A percentile compares a stretch with the other conserved stretches of the same genome.
Conservation (phyloP, 2,329 filamentous ascomycete species). For the Nemania sp. region DNA sequence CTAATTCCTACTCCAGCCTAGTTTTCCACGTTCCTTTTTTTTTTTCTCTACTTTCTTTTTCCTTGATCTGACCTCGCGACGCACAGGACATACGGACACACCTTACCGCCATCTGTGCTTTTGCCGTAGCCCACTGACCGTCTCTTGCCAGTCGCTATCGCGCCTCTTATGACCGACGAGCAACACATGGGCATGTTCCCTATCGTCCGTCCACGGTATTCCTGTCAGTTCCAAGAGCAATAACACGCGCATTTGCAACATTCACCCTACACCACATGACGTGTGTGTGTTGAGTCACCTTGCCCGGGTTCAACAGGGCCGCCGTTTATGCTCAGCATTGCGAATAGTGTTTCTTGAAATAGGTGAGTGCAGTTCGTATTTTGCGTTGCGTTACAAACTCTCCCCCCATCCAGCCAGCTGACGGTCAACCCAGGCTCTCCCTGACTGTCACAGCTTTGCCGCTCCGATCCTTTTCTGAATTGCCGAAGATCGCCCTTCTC, state of each 20-base stretch:
- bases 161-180: constrained; percentile 13
- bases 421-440: too few relatives aligned
- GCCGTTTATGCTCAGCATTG: constrained; percentile 8
- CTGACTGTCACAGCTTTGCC: too few relatives aligned
- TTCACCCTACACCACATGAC: constrained; percentile 33
- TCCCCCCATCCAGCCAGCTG: constrained; percentile 13
- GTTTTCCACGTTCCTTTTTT: neutral
- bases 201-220: neutral
- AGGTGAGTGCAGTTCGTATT: constrained; percentile 21
- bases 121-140: constrained; percentile 1
- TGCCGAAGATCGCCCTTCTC: constrained; percentile 3
- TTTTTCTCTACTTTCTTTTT: constrained; percentile 9
- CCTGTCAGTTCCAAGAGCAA: neutral
- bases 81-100: constrained; percentile 5
- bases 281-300: constrained; percentile 21
- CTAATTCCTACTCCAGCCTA: constrained; percentile 17
- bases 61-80: constrained; percentile 10
- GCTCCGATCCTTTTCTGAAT: too few relatives aligned
- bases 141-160: constrained; percentile 8
- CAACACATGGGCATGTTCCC: constrained; percentile 6
- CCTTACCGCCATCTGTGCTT: constrained; percentile 8
- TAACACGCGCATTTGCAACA: constrained; percentile 8
- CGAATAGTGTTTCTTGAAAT: constrained; percentile 14
- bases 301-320: constrained; percentile 30
- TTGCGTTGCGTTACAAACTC: constrained; percentile 24